phyloP scores from a whole-genome alignment of 2,329 filamentous ascomycete genomes.

The Aureobasidium pullulans region DNA sequence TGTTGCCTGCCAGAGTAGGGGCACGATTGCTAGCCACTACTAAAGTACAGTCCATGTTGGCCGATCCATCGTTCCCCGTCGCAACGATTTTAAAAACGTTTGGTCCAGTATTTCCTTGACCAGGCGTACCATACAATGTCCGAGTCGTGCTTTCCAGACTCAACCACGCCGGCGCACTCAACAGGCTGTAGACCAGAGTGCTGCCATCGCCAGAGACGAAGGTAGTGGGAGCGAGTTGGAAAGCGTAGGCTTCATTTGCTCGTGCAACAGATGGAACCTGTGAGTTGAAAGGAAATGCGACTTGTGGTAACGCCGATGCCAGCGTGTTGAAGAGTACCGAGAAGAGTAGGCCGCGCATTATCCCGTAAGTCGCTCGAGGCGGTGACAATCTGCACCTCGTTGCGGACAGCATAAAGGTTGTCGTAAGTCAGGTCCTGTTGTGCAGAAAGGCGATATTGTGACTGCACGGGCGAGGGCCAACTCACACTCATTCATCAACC shows the following conservation, averaged over 20 bases:
- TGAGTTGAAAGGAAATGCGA: constrained; percentile 69
- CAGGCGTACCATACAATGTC: constrained; percentile 64
- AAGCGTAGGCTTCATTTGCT: constrained; percentile 58
- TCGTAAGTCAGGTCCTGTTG: background rate
- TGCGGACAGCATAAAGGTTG: background rate
- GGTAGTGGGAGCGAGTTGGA: constrained; percentile 65
- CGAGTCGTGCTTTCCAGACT: constrained; percentile 58
- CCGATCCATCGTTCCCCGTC: constrained; percentile 57
- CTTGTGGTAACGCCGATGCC: constrained; percentile 23
- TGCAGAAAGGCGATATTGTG: background rate
- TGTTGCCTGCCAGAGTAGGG: constrained; percentile 49
- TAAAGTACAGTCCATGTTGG: constrained; percentile 59
- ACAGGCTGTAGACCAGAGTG: constrained; percentile 59
- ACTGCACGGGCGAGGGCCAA: background rate
- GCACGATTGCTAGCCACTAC: constrained; percentile 56
- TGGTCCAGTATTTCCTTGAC: constrained; percentile 48
- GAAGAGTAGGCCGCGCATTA: background rate
- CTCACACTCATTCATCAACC: background rate
- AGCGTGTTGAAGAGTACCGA: background rate
- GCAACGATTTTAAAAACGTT: constrained; percentile 61
- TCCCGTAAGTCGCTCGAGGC: background rate
- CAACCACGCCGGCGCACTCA: constrained; percentile 64
- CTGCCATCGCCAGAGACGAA: constrained; percentile 54
- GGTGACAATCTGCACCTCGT: background rate
- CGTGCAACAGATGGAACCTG: constrained; percentile 76